Evolutionary conservation across 202 grass and related monocot genomes (phyloP).

Genomic region (Dendrocalamus latiflorus): DNA sequence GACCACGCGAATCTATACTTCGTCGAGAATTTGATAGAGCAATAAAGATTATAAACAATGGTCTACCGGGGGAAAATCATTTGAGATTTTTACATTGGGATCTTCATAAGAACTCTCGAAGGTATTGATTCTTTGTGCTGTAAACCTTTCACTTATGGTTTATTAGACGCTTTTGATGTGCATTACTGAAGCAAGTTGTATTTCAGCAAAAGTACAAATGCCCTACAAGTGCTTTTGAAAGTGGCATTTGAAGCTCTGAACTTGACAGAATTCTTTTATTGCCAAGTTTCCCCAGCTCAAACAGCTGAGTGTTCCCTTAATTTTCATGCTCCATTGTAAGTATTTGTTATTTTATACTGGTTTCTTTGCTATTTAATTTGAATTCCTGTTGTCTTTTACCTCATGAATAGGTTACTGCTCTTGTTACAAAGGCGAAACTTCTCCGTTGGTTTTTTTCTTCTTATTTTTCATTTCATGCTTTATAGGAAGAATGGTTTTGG

Average conservation of each 20-base stretch:
- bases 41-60: constrained; percentile 78
- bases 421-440: background rate
- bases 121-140: constrained; percentile 51
- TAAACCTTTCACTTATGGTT: background rate
- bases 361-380: constrained; percentile 17
- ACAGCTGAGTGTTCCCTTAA: constrained; percentile 32
- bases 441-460: background rate
- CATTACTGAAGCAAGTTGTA: constrained; percentile 28
- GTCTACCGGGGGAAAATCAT: constrained; percentile 58
- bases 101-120: constrained; percentile 81
- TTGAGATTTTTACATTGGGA: constrained; percentile 95
- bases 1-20: constrained; percentile 86
- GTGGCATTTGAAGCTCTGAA: constrained; percentile 64
- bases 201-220: constrained; percentile 67
- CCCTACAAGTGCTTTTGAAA: constrained; percentile 59
- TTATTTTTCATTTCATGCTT: constrained; percentile 7
- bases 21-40: constrained; percentile 70
- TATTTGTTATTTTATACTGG: constrained; percentile 19
- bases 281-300: constrained; percentile 37
- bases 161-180: constrained; percentile 22
- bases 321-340: constrained; percentile 46
- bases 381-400: background rate
- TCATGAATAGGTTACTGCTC: constrained; percentile 1
- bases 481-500: constrained; percentile 43
- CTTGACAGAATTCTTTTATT: constrained; percentile 69